A percentile compares a stretch with the other conserved stretches of the same genome.
Evolutionary conservation across 139 green algal species (phyloP).

Genomic region (Volvox africanus): DNA sequence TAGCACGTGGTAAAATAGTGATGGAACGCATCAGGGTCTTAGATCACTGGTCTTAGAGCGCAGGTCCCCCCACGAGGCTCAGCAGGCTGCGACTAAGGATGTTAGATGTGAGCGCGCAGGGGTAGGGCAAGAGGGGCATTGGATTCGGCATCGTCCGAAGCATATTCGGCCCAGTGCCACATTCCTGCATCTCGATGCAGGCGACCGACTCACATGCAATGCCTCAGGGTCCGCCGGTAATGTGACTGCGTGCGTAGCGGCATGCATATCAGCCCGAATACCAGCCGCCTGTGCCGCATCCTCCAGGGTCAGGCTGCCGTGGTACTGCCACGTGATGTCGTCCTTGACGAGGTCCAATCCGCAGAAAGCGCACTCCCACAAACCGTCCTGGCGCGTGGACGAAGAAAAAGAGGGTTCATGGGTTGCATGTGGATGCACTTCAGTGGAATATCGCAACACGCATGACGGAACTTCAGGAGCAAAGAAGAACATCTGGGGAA

Average conservation of each 20-base stretch:
- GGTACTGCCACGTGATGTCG: slow-evolving; percentile 6
- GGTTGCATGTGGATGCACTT: too few species aligned
- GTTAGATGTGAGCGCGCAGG: neutral
- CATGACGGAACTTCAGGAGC: too few species aligned
- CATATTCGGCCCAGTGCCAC: neutral
- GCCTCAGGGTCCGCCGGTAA: slow-evolving; percentile 23
- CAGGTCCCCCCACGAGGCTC: neutral
- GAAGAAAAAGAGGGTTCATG: too few species aligned
- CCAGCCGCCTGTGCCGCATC: neutral
- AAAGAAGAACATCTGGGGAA: too few species aligned
- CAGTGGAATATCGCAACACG: too few species aligned
- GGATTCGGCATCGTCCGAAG: neutral
- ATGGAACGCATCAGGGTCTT: too few species aligned
- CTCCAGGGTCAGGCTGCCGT: neutral
- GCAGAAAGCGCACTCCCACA: slow-evolving; percentile 39
- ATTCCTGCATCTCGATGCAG: neutral
- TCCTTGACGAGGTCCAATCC: neutral
- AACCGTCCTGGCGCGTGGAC: neutral
- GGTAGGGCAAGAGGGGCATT: neutral
- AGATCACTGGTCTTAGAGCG: neutral
- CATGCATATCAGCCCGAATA: neutral
- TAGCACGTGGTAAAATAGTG: neutral
- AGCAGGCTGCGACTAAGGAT: neutral
- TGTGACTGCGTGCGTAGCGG: neutral
- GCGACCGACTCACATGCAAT: slow-evolving; percentile 2